A percentile compares a stretch with the other conserved stretches of the same genome.
Evolutionary conservation across 225 moss, liverwort and hornwort species (phyloP).

Genomic region (Physcomitrellopsis africana): DNA sequence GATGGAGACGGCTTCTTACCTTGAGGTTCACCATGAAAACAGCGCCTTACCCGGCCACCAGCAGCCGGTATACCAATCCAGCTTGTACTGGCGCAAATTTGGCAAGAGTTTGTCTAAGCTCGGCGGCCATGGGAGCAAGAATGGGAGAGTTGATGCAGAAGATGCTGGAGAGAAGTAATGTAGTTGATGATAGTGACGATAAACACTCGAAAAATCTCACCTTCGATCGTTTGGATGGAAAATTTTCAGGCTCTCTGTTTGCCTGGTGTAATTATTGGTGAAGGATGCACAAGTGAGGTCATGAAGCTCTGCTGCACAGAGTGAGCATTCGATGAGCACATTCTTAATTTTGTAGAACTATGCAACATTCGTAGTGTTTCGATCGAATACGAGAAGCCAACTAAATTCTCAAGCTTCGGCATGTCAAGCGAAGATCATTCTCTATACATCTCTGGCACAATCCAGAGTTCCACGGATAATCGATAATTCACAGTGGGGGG

Average conservation of each 20-base stretch:
- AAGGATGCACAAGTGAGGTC: conserved; percentile 19
- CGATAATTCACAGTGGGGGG: background rate
- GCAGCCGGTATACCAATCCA: conserved; percentile 33
- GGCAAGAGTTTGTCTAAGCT: conserved; percentile 60
- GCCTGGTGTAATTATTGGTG: conserved; percentile 23
- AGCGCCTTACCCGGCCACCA: background rate
- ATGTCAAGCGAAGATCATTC: conserved; percentile 22
- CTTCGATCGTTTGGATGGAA: background rate
- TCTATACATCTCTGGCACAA: conserved; percentile 4
- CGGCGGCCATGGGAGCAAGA: conserved; percentile 44
- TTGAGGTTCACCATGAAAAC: conserved; percentile 32
- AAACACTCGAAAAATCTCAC: background rate
- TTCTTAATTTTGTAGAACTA: conserved; percentile 44
- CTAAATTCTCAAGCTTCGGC: conserved; percentile 26
- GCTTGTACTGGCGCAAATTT: conserved; percentile 64
- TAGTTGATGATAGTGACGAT: background rate
- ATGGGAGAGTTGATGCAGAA: conserved; percentile 47
- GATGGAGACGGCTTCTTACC: conserved; percentile 54
- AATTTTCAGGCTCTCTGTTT: conserved; percentile 11
- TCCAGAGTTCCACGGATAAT: background rate
- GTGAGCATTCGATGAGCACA: conserved; percentile 29
- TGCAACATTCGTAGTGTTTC: conserved; percentile 25
- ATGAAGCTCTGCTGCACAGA: conserved; percentile 22
- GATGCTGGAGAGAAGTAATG: conserved; percentile 36
- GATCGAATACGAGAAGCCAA: conserved; percentile 24